phyloP scores from a whole-genome alignment of 2,329 filamentous ascomycete genomes.

The Aspergillus proliferans region DNA sequence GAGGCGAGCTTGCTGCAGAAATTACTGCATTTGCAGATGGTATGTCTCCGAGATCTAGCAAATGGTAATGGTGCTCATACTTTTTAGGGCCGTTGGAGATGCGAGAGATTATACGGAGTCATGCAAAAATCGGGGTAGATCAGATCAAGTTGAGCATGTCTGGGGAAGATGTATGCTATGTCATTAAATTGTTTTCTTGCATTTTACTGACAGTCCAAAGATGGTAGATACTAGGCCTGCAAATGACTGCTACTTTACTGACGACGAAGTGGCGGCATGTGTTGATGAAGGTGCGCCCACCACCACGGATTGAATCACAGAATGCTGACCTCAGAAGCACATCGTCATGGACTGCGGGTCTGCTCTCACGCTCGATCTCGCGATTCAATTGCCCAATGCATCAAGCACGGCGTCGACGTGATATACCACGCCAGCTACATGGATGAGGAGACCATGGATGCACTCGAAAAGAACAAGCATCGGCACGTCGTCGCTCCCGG shows the following conservation, averaged over 20 bases:
- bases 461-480: constrained; percentile 22
- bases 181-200: constrained; percentile 7
- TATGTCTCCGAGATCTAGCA: too few species aligned
- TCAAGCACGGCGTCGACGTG: constrained; percentile 42
- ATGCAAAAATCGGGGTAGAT: constrained; percentile 36
- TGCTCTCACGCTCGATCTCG: constrained; percentile 43
- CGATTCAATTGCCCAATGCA: constrained; percentile 41
- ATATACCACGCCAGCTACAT: constrained; percentile 45
- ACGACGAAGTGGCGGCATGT: constrained; percentile 43
- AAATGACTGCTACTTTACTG: constrained; percentile 42
- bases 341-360: constrained; percentile 20
- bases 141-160: constrained; percentile 43
- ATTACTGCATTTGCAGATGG: constrained; percentile 41
- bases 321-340: constrained; percentile 18
- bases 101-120: constrained; percentile 33
- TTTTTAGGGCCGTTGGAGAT: constrained; percentile 28
- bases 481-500: constrained; percentile 20
- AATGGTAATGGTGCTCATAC: too few species aligned
- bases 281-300: constrained; percentile 33
- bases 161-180: constrained; percentile 18
- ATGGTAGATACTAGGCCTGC: constrained; percentile 29
- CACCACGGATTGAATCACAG: too few species aligned
- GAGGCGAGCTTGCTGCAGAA: constrained; percentile 40
- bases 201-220: constrained; percentile 4
- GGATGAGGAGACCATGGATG: constrained; percentile 28